Evolutionary conservation across 768 basidiomycete genomes (phyloP), one percentile per base, ranked within the genome.

Genomic region (Amanita molliuscula): DNA sequence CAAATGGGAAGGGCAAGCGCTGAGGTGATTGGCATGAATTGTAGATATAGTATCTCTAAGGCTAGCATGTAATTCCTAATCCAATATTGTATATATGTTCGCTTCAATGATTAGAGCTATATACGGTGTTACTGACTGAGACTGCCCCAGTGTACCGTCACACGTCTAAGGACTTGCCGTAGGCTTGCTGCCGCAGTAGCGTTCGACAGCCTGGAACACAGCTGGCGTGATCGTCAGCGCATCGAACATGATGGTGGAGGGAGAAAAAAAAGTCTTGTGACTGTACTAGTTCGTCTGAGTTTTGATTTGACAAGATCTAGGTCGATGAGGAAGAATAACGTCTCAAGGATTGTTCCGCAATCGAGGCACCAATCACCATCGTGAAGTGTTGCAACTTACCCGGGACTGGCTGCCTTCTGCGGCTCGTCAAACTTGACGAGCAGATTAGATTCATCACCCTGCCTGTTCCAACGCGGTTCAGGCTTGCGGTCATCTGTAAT

Each of bases 341-440:
- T 63, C 16, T 55, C 54, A 2, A 60, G 54, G 44, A 96, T 92
- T 5, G 74, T 65, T 28, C 90, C 93, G 59, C 84, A 86, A 2
- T 92, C 93, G 26, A 95, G 69, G 63, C 90, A 93, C 81, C 84
- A 84, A 40, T 81, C 74, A 2, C 71, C 79, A 50, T 80, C 73
- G 64, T 82, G 95, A 2, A 95, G 55, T 0, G 77, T 81, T 5
- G 82, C 83, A 25, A 87, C 77, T 64, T 97, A 93, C 1, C 94
- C 94, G 0, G 81, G 77, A 0, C 88, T 74, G 13, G 91, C 79
- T 5, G 80, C 84, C 36, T 77, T 75, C 44, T 86, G 71, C 0
- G 84, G 79, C 31, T 74, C 63, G 34, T 74, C 70, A 55, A 88
- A 84, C 28, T 16, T 71, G 3, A 57, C 50, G 4, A 77, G 56